Evolutionary conservation across 2,329 filamentous ascomycete species (phyloP), one percentile per base, ranked within the genome.

Genomic region (Colletotrichum sp.): DNA sequence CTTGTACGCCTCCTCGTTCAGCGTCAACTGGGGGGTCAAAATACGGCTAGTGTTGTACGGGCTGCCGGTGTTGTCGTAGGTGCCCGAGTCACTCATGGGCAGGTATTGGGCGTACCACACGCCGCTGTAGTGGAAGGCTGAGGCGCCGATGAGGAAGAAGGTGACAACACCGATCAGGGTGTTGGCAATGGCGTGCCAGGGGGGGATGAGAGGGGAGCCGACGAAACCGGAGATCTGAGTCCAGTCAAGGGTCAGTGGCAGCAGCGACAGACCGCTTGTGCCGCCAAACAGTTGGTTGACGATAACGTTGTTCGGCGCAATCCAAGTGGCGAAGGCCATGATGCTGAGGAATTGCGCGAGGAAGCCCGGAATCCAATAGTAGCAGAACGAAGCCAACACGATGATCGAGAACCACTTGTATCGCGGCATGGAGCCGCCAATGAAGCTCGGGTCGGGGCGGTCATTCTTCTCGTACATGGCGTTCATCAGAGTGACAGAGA

Each of bases 231-330:
- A 89, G 68, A 95, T 89, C 79, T 95, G 92, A 7, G 92, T 93
- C 93, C 94, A 95, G 85, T 95, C 94, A 80, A 95, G 95, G 0
- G 93, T 95, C 36, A 95, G 91, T 2, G 94, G 93, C 8, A 95
- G 84, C 32, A 95, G 80, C 0, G 92, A 94, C 5, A 95, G 78
- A 0, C 94, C 94, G 0, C 92, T 93, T 65, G 87, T 88, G 2
- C 92, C 93, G 3, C 94, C 94, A 79, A 95, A 95, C 2, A 95
- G 81, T 81, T 95, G 93, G 78, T 95, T 96, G 52, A 95, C 84
- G 12, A 94, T 85, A 0, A 91, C 87, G 75, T 91, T 95, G 66
- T 95, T 87, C 1, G 94, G 94, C 3, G 90, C 91, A 72, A 95
- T 90, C 93, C 93, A 95, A 0, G 93, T 95, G 13, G 91, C 88